phyloP scores from a whole-genome alignment of 441 rosid genomes.

The Metrosideros polymorpha region DNA sequence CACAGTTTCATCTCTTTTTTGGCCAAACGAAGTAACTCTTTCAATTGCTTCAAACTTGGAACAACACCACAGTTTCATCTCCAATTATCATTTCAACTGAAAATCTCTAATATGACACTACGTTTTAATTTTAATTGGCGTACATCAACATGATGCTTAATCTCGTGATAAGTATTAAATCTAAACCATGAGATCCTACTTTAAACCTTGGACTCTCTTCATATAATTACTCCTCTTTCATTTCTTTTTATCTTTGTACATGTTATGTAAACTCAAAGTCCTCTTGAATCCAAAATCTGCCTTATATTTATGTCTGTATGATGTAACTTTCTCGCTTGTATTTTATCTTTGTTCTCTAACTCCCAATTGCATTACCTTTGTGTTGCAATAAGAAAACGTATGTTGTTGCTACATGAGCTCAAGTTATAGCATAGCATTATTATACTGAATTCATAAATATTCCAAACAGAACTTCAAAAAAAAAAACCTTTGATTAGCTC shows the following conservation, averaged over 20 bases:
- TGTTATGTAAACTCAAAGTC: background rate
- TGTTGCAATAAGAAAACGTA: background rate
- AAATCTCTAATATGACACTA: background rate
- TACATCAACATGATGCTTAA: background rate
- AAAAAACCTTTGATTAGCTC: background rate
- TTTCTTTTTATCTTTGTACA: background rate
- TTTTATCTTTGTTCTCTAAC: background rate
- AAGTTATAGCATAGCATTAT: background rate
- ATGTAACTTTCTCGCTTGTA: background rate
- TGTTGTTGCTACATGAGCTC: background rate
- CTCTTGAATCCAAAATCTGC: background rate
- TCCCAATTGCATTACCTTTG: background rate
- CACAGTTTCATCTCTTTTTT: background rate
- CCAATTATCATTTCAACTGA: background rate
- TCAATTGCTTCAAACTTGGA: background rate
- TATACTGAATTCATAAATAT: background rate
- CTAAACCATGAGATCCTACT: background rate
- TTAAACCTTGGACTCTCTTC: background rate
- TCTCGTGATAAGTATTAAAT: background rate
- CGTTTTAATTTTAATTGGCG: background rate
- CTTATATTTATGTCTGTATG: background rate
- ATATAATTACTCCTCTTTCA: background rate
- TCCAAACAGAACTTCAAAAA: background rate
- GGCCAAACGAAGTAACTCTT: background rate
- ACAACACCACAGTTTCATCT: background rate